Conservation (phyloP, 108 stramenopile genomes). For the Schizochytrium sp. region DNA sequence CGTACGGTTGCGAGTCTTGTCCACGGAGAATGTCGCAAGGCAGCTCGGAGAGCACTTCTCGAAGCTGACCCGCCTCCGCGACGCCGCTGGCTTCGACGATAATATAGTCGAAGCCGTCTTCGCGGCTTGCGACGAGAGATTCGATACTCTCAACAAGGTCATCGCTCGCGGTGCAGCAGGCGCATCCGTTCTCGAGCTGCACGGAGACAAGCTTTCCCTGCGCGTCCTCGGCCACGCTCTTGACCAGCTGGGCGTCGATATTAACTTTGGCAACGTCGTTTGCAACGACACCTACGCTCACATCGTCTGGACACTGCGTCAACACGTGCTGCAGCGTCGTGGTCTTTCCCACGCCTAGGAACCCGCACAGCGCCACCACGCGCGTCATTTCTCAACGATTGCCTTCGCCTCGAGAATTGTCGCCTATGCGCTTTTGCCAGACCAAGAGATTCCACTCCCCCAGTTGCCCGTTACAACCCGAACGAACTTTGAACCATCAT, state of each 20-base stretch:
- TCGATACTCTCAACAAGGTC: neutral
- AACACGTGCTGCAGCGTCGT: neutral
- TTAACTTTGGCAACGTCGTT: slow-evolving; percentile 2
- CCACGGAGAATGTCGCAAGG: too few species aligned
- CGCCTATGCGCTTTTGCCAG: too few species aligned
- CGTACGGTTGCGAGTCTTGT: too few species aligned
- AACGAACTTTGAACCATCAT: too few species aligned
- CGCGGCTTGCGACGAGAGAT: neutral
- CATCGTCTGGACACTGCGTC: neutral
- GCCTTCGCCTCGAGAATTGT: too few species aligned
- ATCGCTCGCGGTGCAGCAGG: neutral
- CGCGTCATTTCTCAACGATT: neutral
- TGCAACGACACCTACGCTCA: neutral
- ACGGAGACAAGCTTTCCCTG: neutral
- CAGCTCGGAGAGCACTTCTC: neutral
- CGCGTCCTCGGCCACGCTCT: neutral
- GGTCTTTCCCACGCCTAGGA: neutral
- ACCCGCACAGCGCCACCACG: neutral
- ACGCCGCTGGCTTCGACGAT: neutral
- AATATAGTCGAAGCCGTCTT: neutral
- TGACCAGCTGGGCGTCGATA: slow-evolving; percentile 8
- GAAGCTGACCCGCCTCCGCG: neutral
- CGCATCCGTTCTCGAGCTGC: slow-evolving; percentile 6
- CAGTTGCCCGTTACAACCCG: too few species aligned
- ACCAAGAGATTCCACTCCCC: too few species aligned